phyloP scores from a whole-genome alignment of 1,284 basidiomycete genomes.

The Waitea zeae region DNA sequence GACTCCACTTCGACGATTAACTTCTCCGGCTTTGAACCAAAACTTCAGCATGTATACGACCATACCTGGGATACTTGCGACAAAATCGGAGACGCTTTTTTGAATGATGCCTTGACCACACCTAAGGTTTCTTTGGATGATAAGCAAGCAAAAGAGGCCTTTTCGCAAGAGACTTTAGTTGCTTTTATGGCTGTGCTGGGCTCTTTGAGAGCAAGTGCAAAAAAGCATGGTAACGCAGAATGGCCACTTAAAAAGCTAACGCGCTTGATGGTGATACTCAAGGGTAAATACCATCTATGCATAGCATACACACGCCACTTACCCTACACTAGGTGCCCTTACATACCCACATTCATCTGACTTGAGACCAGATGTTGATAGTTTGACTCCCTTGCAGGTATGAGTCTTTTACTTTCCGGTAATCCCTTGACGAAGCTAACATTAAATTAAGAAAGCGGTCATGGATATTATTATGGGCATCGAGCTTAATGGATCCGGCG shows the following conservation, averaged over 20 bases:
- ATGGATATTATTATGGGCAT: conserved; percentile 53
- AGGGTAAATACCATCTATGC: no score
- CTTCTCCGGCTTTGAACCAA: conserved; percentile 24
- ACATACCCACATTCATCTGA: conserved; percentile 75
- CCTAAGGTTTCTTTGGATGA: conserved; percentile 2
- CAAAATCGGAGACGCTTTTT: conserved; percentile 40
- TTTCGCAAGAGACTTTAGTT: conserved; percentile 80
- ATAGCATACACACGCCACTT: no score
- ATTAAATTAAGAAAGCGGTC: conserved; percentile 38
- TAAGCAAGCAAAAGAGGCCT: conserved; percentile 19
- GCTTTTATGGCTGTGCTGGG: conserved; percentile 62
- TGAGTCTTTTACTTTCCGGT: conserved; percentile 6
- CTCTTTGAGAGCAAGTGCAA: conserved; percentile 32
- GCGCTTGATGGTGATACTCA: conserved; percentile 61
- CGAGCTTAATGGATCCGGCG: conserved; percentile 41
- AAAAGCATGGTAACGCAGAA: conserved; percentile 30
- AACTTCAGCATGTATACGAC: conserved; percentile 31
- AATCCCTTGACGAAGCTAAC: neutral
- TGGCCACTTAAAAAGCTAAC: conserved; percentile 48
- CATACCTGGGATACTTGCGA: conserved; percentile 59
- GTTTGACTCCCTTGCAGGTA: conserved; percentile 71
- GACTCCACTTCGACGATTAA: conserved; percentile 27
- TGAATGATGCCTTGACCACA: conserved; percentile 9
- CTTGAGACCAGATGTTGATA: conserved; percentile 76
- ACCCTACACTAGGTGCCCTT: conserved; percentile 40